Base-by-base conservation (phyloP, 179 eudicot genomes). In the Beta corolliflora region DNA sequence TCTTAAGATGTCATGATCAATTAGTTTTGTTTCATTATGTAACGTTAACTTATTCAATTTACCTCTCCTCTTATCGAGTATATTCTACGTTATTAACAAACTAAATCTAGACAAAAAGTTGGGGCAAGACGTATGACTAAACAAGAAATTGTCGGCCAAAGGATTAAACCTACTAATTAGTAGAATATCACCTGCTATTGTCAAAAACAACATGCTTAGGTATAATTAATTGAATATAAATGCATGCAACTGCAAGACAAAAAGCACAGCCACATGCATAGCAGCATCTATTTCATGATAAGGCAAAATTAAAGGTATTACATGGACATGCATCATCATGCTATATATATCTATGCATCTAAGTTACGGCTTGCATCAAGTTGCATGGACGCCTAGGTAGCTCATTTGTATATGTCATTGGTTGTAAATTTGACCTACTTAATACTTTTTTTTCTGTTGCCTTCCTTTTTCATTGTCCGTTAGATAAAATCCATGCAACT, bases 211-310 rank as follows among this genome's bases (percentile, higher is more conserved):
- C 54, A 48, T 61, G 52, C 45, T 7, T 74, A 59, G 52, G 59
- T n/a, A 71, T 36, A 31, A 59, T 13, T 48, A 60, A 7, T 9
- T n/a, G n/a, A n/a, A n/a, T n/a, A n/a, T n/a, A n/a, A n/a, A n/a
- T n/a, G n/a, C n/a, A n/a, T n/a, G 76, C 41, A 23, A 44, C 56
- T 31, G 63, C 31, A 23, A 56, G 71, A 55, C 65, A 41, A 79
- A 81, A 81, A 23, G 36, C 12, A 31, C 60, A n/a, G n/a, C 76
- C 84, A 82, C 81, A 82, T 77, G 84, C 75, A 71, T 53, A 76
- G 63, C 85, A 74, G 25, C 41, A 15, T 69, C 41, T 74, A 79
- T 55, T 77, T 81, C 79, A 73, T 79, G 82, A 83, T 77, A 83
- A 83, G 79, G 7, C 25, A 66, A 29, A 73, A 77, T 3, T 61